These are phyloP conservation scores for Marvania coccoides DNA, from an alignment of 139 green algal genomes.

Conservation along the genomic window DNA sequence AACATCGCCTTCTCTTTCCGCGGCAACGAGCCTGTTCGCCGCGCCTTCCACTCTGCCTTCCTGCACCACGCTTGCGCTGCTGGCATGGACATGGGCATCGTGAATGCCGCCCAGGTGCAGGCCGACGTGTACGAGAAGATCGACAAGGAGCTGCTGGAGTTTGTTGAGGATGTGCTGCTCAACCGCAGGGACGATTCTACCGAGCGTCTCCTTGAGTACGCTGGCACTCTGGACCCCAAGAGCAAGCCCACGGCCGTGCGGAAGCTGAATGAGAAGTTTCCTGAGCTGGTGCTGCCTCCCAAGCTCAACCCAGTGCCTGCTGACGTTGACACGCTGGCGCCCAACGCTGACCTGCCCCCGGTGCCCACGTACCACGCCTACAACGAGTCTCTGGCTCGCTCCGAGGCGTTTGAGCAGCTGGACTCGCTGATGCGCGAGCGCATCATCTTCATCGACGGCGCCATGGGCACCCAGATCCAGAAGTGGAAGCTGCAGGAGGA, in stretches of 20 bases:
- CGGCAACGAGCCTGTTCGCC: constrained; percentile 91
- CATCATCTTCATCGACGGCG: constrained; percentile 93
- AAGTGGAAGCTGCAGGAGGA: constrained; percentile 76
- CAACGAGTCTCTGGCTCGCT: constrained; percentile 21
- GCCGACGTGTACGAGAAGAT: constrained; percentile 93
- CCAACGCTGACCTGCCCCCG: constrained; percentile 2
- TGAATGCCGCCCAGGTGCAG: constrained; percentile 88
- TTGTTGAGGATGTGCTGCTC: constrained; percentile 96
- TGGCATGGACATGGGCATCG: constrained; percentile 99
- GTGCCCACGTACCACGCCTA: constrained; percentile 14
- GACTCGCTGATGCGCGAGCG: constrained; percentile 77
- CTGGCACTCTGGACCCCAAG: constrained; percentile 86
- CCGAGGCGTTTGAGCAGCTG: constrained; percentile 59
- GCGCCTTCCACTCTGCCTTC: constrained; percentile 91
- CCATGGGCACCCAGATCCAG: constrained; percentile 92
- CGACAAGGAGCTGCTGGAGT: constrained; percentile 95
- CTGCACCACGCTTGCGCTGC: constrained; percentile 88
- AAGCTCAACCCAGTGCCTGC: constrained; percentile 14
- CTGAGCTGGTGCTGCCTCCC: background rate
- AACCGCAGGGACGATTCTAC: constrained; percentile 94
- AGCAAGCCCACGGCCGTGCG: constrained; percentile 76
- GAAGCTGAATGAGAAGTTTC: too few species aligned
- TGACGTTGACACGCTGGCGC: constrained; percentile 19
- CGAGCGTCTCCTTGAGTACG: constrained; percentile 92
- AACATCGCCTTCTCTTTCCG: constrained; percentile 99